Conservation (phyloP, 306 rosid species). For the Acacia confusa region DNA sequence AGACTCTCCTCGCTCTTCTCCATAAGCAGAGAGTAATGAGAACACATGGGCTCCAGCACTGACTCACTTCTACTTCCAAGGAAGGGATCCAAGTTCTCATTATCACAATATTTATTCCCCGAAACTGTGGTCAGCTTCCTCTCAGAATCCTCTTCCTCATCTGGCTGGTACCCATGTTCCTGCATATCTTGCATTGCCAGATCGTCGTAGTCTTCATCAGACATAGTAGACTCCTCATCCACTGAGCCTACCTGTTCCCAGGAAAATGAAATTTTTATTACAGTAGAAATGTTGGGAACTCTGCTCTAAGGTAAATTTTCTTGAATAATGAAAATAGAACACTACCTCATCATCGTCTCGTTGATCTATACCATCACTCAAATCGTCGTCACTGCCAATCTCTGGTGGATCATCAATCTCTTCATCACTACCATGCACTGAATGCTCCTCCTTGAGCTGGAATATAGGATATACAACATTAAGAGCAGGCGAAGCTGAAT, state of each 20-base stretch:
- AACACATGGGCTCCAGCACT: constrained; percentile 38
- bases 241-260: constrained; percentile 65
- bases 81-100: constrained; percentile 50
- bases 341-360: constrained; percentile 63
- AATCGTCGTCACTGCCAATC: constrained; percentile 71
- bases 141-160: constrained; percentile 42
- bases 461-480: background rate
- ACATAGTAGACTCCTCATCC: constrained; percentile 75
- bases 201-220: constrained; percentile 85
- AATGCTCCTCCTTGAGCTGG: constrained; percentile 70
- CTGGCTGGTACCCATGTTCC: constrained; percentile 58
- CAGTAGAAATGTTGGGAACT: background rate
- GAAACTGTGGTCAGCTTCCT: constrained; percentile 26
- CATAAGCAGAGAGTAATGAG: constrained; percentile 44
- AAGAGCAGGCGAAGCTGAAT: constrained; percentile 14
- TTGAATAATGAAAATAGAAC: background rate
- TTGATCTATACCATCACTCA: constrained; percentile 57
- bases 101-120: constrained; percentile 36
- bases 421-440: constrained; percentile 82
- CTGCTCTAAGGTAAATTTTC: background rate
- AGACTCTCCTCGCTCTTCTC: constrained; percentile 44
- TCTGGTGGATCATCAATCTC: constrained; percentile 70
- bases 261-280: background rate
- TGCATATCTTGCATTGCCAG: constrained; percentile 66
- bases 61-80: constrained; percentile 50